phyloP scores from a whole-genome alignment of 176 grass and related monocot genomes.

The Tillandsia leiboldiana region DNA sequence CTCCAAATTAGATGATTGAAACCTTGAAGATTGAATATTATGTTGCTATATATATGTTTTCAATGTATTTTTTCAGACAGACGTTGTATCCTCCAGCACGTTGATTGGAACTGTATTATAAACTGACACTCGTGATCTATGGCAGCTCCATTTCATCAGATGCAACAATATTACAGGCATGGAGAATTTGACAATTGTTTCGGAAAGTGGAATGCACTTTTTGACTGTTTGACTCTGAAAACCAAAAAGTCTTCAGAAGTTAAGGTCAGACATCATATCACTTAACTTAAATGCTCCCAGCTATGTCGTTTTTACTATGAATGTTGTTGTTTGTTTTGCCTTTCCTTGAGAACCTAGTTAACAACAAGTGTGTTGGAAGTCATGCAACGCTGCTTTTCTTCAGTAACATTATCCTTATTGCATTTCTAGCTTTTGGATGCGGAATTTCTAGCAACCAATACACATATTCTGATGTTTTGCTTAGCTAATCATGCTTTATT shows the following conservation, averaged over 20 bases:
- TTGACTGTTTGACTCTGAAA: slow-evolving; percentile 65
- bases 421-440: background rate
- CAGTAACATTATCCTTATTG: background rate
- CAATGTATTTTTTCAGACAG: no score
- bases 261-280: slow-evolving; percentile 24
- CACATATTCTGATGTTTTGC: background rate
- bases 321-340: background rate
- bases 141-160: slow-evolving; percentile 77
- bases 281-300: background rate
- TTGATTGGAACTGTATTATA: background rate
- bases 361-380: background rate
- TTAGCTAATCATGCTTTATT: background rate
- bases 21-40: no score
- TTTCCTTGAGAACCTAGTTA: background rate
- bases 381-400: background rate
- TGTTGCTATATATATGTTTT: no score
- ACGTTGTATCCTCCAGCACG: background rate
- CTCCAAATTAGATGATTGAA: no score
- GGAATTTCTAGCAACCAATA: background rate
- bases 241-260: slow-evolving; percentile 41
- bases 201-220: slow-evolving; percentile 57
- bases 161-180: slow-evolving; percentile 72
- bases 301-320: slow-evolving; percentile 1
- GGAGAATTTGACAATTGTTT: slow-evolving; percentile 83
- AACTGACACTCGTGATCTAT: background rate